These are phyloP conservation scores for Lentinus tigrinus DNA, from an alignment of 768 basidiomycete species.

Conservation along the genomic window DNA sequence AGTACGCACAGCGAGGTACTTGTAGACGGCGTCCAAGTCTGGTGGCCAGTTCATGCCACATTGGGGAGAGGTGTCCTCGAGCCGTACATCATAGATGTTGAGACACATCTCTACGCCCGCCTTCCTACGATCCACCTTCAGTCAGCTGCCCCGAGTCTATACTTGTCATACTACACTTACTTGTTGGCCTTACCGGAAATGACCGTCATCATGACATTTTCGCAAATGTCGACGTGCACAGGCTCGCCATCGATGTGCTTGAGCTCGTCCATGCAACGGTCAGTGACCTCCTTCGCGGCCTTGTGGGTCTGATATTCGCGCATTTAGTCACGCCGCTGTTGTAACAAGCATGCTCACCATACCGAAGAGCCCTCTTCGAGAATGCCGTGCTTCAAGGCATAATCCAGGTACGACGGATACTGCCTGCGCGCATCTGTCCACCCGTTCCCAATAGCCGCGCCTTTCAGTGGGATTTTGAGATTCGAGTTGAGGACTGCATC, in stretches of 20 bases:
- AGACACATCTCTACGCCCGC: slow-evolving; percentile 75
- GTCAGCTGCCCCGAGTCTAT: not conserved
- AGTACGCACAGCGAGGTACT: slow-evolving; percentile 74
- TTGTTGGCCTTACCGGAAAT: slow-evolving; percentile 36
- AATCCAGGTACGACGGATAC: slow-evolving; percentile 89
- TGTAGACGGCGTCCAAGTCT: slow-evolving; percentile 71
- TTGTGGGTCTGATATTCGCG: slow-evolving; percentile 55
- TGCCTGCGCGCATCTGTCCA: slow-evolving; percentile 93
- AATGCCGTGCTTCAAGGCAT: slow-evolving; percentile 74
- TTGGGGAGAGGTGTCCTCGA: slow-evolving; percentile 79
- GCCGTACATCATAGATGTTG: slow-evolving; percentile 93
- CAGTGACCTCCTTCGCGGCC: slow-evolving; percentile 52
- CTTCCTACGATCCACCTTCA: slow-evolving; percentile 40
- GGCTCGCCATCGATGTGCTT: slow-evolving; percentile 48
- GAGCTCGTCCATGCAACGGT: slow-evolving; percentile 53
- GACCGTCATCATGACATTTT: slow-evolving; percentile 50
- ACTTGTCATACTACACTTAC: slow-evolving; percentile 33
- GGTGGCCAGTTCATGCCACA: slow-evolving; percentile 99
- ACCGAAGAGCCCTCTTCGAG: slow-evolving; percentile 73
- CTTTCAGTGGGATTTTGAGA: slow-evolving; percentile 63
- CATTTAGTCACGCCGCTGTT: not conserved
- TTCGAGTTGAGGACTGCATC: slow-evolving; percentile 68
- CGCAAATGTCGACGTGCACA: slow-evolving; percentile 57
- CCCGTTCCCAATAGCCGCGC: slow-evolving; percentile 93
- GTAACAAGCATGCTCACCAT: slow-evolving; percentile 13